Evolutionary conservation across 768 basidiomycete genomes (phyloP).

Genomic region (Pluteus cervinus): DNA sequence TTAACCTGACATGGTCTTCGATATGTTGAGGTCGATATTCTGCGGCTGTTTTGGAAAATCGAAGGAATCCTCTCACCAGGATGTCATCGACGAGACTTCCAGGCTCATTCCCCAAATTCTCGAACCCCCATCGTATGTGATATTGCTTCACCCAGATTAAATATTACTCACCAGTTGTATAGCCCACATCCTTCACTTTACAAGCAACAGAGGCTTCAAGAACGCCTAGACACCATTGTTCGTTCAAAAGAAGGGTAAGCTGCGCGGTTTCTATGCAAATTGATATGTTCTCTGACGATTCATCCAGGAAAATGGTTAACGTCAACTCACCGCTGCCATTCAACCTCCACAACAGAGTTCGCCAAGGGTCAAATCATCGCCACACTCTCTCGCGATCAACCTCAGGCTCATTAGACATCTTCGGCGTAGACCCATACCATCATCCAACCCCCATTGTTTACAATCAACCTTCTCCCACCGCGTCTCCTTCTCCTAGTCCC

Average conservation of each 20-base stretch:
- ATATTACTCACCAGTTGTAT: slow-evolving; percentile 3
- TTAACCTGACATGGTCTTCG: slow-evolving; percentile 20
- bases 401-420: slow-evolving; percentile 17
- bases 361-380: slow-evolving; percentile 16
- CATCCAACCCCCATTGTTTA: slow-evolving; percentile 6
- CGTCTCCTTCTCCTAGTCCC: slow-evolving; percentile 7
- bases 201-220: slow-evolving; percentile 46
- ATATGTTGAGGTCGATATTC: slow-evolving; percentile 16
- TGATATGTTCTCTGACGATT: slow-evolving; percentile 4
- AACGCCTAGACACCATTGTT: slow-evolving; percentile 51
- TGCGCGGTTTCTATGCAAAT: not conserved
- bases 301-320: slow-evolving; percentile 63
- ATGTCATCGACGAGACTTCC: slow-evolving; percentile 20
- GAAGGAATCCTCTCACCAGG: slow-evolving; percentile 9
- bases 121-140: slow-evolving; percentile 16
- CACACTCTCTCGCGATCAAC: slow-evolving; percentile 22
- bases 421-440: slow-evolving; percentile 13
- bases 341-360: slow-evolving; percentile 40
- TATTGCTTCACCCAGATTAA: slow-evolving; percentile 13
- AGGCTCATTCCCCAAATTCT: slow-evolving; percentile 26
- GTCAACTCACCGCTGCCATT: slow-evolving; percentile 56
- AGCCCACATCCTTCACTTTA: slow-evolving; percentile 21
- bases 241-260: slow-evolving; percentile 56
- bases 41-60: slow-evolving; percentile 18
- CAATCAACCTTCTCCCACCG: slow-evolving; percentile 4